Base-by-base conservation (phyloP, 2,329 filamentous ascomycete species). In the Botrytis fabae region DNA sequence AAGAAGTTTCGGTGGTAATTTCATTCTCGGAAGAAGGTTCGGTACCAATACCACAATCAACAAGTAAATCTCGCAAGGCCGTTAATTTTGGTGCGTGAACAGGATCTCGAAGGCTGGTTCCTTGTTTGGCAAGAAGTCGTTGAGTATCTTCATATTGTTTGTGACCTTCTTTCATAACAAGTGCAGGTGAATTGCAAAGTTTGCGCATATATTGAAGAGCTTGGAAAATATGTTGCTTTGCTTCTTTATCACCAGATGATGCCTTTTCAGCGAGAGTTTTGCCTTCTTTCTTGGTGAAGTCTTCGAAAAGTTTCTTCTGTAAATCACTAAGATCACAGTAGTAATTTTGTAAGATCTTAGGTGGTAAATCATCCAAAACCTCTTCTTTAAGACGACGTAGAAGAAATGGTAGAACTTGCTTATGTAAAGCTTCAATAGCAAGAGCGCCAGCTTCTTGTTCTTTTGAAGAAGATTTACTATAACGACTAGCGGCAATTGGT, bases 151-250 rank as follows among this genome's bases (percentile, higher is more conserved):
- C 93, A 81, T 97, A 99, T 75, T 96, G 89, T 80, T 92, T 93
- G 83, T 97, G 95, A 28, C 91, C 93, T 70, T 96, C 94, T 80
- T 98, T 98, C 87, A 99, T 93, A 16, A 99, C 96, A 76, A 99
- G 87, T 0, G 96, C 94, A 0, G 96, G 96, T 4, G 96, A 98
- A 81, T 99, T 99, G 87, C 96, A 99, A 9, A 99, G 89, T 84
- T 98, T 98, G 75, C 97, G 94, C 97, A 99, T 99, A 83, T 99
- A 99, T 81, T 99, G 97, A 62, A 99, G 84, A 6, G 97, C 96
- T 82, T 98, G 95, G 92, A 99, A 99, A 78, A 99, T 99, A 82
- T 99, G 96, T 81, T 97, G 93, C 82, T 99, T 99, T 77, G 94
- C 91, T 75, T 97, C 93, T 81, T 97, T 97, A 80, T 98, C 95